Percentiles rank a stretch among this genome's conserved stretches.
Evolutionary conservation across 108 stramenopile species (phyloP).

Genomic region (Parietichytrium sp.): DNA sequence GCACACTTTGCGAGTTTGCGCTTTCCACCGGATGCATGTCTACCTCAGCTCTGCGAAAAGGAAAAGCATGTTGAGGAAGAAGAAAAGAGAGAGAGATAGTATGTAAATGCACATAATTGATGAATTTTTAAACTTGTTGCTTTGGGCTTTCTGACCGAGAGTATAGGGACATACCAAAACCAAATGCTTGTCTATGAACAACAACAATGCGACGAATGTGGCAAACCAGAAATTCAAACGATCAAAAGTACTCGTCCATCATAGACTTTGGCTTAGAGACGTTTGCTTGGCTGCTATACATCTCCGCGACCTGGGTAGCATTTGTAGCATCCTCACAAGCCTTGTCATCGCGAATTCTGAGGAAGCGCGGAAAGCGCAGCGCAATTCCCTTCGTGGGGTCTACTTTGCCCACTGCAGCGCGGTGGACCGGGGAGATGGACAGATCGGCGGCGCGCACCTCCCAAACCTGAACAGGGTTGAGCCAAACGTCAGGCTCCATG

Average conservation of each 20-base stretch:
- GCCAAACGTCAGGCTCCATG: slow-evolving; percentile 92
- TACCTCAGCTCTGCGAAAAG: too few species aligned
- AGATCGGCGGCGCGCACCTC: slow-evolving; percentile 98
- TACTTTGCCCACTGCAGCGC: slow-evolving; percentile 78
- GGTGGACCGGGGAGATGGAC: slow-evolving; percentile 80
- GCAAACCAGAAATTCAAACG: background rate
- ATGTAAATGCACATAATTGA: too few species aligned
- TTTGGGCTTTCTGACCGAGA: too few species aligned
- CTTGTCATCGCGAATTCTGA: slow-evolving; percentile 96
- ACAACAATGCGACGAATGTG: background rate
- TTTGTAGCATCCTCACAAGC: slow-evolving; percentile 88
- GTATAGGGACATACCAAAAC: too few species aligned
- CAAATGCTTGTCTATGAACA: too few species aligned
- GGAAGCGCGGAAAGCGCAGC: slow-evolving; percentile 94
- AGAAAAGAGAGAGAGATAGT: too few species aligned
- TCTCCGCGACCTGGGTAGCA: slow-evolving; percentile 88
- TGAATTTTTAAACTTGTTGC: too few species aligned
- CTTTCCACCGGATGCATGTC: too few species aligned
- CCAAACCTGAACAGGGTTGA: slow-evolving; percentile 92
- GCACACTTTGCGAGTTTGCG: too few species aligned
- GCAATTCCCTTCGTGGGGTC: slow-evolving; percentile 89
- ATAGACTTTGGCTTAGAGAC: background rate
- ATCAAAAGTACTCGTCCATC: slow-evolving; percentile 27
- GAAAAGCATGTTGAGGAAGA: too few species aligned
- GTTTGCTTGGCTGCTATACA: slow-evolving; percentile 80